A percentile compares a stretch with the other conserved stretches of the same genome.
Conservation (phyloP, 805 yeast genomes). For the Pichia cabralensis region DNA sequence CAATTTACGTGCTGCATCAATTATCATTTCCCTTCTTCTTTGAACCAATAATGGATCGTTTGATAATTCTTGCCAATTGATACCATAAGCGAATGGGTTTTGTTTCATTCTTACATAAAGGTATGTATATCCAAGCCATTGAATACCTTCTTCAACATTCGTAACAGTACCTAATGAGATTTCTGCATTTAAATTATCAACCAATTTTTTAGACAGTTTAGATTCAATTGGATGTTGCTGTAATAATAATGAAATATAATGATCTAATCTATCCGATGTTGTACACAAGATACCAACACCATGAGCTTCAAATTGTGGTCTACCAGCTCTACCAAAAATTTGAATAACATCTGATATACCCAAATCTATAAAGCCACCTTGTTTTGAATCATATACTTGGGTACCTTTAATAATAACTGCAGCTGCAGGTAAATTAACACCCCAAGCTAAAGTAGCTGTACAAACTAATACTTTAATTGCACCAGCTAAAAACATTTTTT, state of each 20-base stretch:
- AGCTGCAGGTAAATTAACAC: slow-evolving; percentile 97
- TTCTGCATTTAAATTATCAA: slow-evolving; percentile 93
- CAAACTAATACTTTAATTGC: slow-evolving; percentile 84
- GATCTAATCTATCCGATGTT: slow-evolving; percentile 69
- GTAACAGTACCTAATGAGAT: slow-evolving; percentile 93
- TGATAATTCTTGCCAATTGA: slow-evolving; percentile 75
- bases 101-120: slow-evolving; percentile 89
- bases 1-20: slow-evolving; percentile 72
- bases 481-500: slow-evolving; percentile 77
- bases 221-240: slow-evolving; percentile 98
- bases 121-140: slow-evolving; percentile 97
- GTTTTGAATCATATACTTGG: slow-evolving; percentile 86
- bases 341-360: slow-evolving; percentile 97
- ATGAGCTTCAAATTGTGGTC: slow-evolving; percentile 88
- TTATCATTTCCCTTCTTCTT: slow-evolving; percentile 65
- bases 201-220: slow-evolving; percentile 60
- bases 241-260: slow-evolving; percentile 77
- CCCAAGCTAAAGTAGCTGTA: slow-evolving; percentile 99
- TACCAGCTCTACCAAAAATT: slow-evolving; percentile 98
- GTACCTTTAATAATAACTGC: slow-evolving; percentile 96
- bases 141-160: slow-evolving; percentile 86
- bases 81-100: slow-evolving; percentile 87
- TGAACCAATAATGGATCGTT: slow-evolving; percentile 75
- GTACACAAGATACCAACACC: slow-evolving; percentile 94
- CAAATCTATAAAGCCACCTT: slow-evolving; percentile 88